A percentile compares a stretch with the other conserved stretches of the same genome.
phyloP scores from a whole-genome alignment of 495 filamentous ascomycete species.

The Aspergillus sclerotiicarbonarius region DNA sequence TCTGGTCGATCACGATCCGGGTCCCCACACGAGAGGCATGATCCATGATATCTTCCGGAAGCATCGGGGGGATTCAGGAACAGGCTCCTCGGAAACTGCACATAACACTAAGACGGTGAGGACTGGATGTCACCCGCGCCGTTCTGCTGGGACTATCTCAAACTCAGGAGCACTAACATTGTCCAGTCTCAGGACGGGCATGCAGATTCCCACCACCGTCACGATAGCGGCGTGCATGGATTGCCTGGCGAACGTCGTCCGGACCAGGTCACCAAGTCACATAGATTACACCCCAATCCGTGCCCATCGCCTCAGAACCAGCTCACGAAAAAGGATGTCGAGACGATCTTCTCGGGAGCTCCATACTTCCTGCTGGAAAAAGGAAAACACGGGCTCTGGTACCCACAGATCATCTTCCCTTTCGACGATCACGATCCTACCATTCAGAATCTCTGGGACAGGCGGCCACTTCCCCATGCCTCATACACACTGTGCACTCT shows the following conservation, averaged over 20 bases:
- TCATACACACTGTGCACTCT: constrained; percentile 49
- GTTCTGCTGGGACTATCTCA: no score
- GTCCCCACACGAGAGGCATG: constrained; percentile 12
- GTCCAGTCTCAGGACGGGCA: not conserved
- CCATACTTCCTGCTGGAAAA: constrained; percentile 63
- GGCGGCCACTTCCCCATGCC: constrained; percentile 40
- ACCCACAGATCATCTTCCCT: constrained; percentile 67
- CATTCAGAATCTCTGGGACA: constrained; percentile 64
- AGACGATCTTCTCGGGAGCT: constrained; percentile 72
- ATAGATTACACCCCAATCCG: not conserved
- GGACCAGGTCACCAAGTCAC: not conserved
- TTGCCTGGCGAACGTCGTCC: not conserved
- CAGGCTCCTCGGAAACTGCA: not conserved
- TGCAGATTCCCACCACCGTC: not conserved
- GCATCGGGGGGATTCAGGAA: constrained; percentile 14
- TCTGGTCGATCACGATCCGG: not conserved
- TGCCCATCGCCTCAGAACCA: constrained; percentile 1
- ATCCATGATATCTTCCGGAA: constrained; percentile 33
- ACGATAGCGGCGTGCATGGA: constrained; percentile 5
- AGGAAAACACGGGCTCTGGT: constrained; percentile 52
- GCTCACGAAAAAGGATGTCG: constrained; percentile 60
- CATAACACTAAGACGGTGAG: not conserved
- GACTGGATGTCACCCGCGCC: no score
- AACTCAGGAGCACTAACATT: no score
- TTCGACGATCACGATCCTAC: constrained; percentile 61